phyloP scores from a whole-genome alignment of 116 monocot species.

The Dioscorea cayenensis region DNA sequence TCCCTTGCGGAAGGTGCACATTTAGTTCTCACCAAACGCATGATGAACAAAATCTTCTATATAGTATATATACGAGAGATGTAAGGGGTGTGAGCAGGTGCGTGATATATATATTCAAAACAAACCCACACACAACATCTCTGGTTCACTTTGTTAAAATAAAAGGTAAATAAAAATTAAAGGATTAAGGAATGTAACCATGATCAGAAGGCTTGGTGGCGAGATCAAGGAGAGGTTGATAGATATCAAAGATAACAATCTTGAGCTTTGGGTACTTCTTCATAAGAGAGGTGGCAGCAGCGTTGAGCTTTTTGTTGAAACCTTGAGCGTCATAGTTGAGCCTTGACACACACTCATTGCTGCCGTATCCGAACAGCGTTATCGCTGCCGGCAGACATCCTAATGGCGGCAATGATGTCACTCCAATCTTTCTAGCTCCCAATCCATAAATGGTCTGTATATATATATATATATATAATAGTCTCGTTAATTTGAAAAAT shows the following conservation, averaged over 20 bases:
- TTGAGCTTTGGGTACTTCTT: slow-evolving; percentile 53
- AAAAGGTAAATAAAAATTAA: background rate
- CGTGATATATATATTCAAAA: too few relatives aligned
- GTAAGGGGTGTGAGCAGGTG: too few relatives aligned
- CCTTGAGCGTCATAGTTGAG: slow-evolving; percentile 64
- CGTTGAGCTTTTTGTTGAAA: slow-evolving; percentile 65
- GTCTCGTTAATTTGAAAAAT: too few relatives aligned
- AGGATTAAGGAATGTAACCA: slow-evolving; percentile 18
- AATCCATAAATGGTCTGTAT: slow-evolving; percentile 51
- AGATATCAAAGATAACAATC: slow-evolving; percentile 71
- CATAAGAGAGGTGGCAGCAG: slow-evolving; percentile 23
- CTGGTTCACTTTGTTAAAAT: background rate
- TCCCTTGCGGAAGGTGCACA: too few relatives aligned
- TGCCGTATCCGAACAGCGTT: slow-evolving; percentile 70
- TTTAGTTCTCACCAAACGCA: too few relatives aligned
- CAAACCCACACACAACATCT: too few relatives aligned
- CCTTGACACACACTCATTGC: slow-evolving; percentile 52
- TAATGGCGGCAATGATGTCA: slow-evolving; percentile 72
- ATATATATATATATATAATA: background rate
- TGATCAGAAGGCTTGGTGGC: slow-evolving; percentile 37
- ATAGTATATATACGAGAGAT: too few relatives aligned
- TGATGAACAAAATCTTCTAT: too few relatives aligned
- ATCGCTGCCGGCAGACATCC: slow-evolving; percentile 75
- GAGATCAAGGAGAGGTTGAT: slow-evolving; percentile 62
- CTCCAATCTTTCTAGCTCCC: slow-evolving; percentile 75